Percentiles rank a stretch among this genome's conserved stretches.
Conservation (phyloP, 495 filamentous ascomycete species). For the Neurospora sp. region DNA sequence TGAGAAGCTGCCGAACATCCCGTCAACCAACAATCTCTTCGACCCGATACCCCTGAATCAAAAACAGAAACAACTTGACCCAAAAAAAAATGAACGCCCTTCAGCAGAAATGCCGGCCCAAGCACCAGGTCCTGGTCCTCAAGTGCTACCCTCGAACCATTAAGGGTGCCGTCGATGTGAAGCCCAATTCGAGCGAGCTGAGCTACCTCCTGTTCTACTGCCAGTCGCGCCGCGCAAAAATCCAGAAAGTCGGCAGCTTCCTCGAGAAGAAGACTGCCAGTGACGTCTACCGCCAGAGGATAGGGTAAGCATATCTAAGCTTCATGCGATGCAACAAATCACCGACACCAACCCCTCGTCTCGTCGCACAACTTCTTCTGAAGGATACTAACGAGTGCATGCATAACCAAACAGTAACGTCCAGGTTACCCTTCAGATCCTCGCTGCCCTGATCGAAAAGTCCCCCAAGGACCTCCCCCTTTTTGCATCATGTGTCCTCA, state of each 20-base stretch:
- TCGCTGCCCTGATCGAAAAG: constrained; percentile 84
- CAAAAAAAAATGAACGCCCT: constrained; percentile 43
- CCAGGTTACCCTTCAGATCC: constrained; percentile 82
- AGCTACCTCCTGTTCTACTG: constrained; percentile 94
- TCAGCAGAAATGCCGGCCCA: constrained; percentile 60
- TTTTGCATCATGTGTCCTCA: constrained; percentile 70
- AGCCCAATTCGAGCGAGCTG: constrained; percentile 87
- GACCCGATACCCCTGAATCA: neutral
- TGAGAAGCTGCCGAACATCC: neutral
- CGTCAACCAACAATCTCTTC: neutral
- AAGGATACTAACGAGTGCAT: neutral
- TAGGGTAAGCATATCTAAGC: constrained; percentile 51
- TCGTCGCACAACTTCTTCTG: neutral
- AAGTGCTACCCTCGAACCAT: constrained; percentile 89
- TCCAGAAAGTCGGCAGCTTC: constrained; percentile 87
- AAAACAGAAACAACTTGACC: neutral
- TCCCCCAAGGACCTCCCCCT: constrained; percentile 80
- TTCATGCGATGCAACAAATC: neutral
- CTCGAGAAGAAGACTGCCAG: constrained; percentile 80
- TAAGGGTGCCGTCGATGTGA: constrained; percentile 80
- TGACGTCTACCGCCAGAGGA: constrained; percentile 72
- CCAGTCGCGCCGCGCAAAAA: constrained; percentile 82
- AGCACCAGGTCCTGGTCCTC: constrained; percentile 84
- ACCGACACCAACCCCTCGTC: neutral
- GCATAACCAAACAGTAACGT: constrained; percentile 54